These are phyloP conservation scores for Platismatia glauca DNA, from an alignment of 495 filamentous ascomycete species.

Conservation along the genomic window DNA sequence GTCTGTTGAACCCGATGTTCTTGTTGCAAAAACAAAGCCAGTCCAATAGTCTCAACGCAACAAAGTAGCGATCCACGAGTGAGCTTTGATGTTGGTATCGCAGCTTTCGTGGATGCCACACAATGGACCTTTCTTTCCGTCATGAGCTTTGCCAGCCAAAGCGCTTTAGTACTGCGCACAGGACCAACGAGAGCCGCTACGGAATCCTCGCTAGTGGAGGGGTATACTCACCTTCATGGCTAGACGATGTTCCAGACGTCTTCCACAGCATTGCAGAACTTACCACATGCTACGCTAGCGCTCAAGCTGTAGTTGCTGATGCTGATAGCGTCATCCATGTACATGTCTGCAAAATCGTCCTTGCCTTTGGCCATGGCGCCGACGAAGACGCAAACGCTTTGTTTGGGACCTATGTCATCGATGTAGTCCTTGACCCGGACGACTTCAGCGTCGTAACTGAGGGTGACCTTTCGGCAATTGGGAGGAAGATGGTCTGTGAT, in stretches of 20 bases:
- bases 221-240: slow-evolving; percentile 18
- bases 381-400: slow-evolving; percentile 95
- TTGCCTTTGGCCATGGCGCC: slow-evolving; percentile 96
- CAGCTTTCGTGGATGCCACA: slow-evolving; percentile 26
- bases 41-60: slow-evolving; percentile 44
- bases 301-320: slow-evolving; percentile 97
- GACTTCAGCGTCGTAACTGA: slow-evolving; percentile 82
- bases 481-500: slow-evolving; percentile 94
- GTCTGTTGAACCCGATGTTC: slow-evolving; percentile 75
- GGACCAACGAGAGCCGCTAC: slow-evolving; percentile 4
- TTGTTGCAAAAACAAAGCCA: slow-evolving; percentile 74
- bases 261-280: slow-evolving; percentile 97
- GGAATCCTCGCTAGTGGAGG: slow-evolving; percentile 3
- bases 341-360: slow-evolving; percentile 89
- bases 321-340: slow-evolving; percentile 92
- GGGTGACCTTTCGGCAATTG: slow-evolving; percentile 93
- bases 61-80: slow-evolving; percentile 24
- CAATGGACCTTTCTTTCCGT: slow-evolving; percentile 17
- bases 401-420: slow-evolving; percentile 60
- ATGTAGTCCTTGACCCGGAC: slow-evolving; percentile 86
- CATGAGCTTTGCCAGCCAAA: slow-evolving; percentile 9
- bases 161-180: neutral
- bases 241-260: slow-evolving; percentile 92
- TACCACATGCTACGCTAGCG: slow-evolving; percentile 95
- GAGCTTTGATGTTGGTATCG: slow-evolving; percentile 47